Percentiles rank a stretch among this genome's conserved stretches.
phyloP scores from a whole-genome alignment of 768 basidiomycete genomes.

The Suillus weaverae region DNA sequence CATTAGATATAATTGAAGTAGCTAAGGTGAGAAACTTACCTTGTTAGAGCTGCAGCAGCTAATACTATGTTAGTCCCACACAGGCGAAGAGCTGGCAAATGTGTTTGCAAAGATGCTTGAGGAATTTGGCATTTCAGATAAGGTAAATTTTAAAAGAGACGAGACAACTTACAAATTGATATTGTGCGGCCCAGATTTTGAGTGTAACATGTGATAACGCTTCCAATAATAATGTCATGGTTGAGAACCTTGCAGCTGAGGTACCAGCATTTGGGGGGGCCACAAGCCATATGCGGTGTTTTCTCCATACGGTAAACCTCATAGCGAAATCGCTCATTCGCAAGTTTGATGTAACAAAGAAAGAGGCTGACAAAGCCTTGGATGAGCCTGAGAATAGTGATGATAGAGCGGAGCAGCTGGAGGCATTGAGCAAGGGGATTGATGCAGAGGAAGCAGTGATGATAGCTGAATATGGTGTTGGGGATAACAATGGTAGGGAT shows the following conservation, averaged over 20 bases:
- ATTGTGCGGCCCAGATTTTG: conserved; percentile 17
- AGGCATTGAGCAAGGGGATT: neutral
- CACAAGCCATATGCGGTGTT: too few relatives aligned
- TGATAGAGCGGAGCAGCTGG: too few relatives aligned
- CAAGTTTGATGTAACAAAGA: neutral
- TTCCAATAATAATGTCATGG: too few relatives aligned
- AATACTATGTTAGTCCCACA: neutral
- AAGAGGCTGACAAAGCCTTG: neutral
- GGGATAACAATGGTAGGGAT: neutral
- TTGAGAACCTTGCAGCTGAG: too few relatives aligned
- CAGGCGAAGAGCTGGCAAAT: conserved; percentile 16
- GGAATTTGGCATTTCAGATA: conserved; percentile 23
- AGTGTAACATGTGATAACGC: conserved; percentile 9
- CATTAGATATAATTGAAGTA: conserved; percentile 34
- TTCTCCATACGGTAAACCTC: conserved; percentile 16
- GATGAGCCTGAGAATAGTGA: too few relatives aligned
- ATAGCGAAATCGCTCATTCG: conserved; percentile 9
- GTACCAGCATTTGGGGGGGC: too few relatives aligned
- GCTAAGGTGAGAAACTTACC: neutral
- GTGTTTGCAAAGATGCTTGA: conserved; percentile 20
- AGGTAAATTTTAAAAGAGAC: conserved; percentile 4
- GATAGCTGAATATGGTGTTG: neutral
- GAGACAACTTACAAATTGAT: too few relatives aligned
- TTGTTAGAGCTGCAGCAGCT: too few relatives aligned
- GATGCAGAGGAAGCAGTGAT: neutral